Evolutionary conservation across 768 basidiomycete species (phyloP), one percentile per base, ranked within the genome.

Genomic region (Trametes gibbosa): DNA sequence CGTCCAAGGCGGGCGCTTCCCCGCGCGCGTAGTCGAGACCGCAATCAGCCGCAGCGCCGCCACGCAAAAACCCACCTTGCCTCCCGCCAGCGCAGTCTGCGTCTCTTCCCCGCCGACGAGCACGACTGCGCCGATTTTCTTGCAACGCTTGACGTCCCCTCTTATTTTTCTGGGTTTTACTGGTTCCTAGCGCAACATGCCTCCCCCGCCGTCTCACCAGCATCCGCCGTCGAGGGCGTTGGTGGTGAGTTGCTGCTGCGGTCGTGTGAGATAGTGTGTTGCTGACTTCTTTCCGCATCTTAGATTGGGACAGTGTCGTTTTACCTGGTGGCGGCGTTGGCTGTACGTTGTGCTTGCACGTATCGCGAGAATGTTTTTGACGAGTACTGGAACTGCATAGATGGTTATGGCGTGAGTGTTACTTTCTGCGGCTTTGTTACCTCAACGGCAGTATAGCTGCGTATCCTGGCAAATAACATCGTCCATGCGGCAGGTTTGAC

Each of bases 261-360:
- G 34, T 29, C 17, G 48, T 60, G 41, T 43, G 14, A 21, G 14
- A 24, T 12, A 2, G 55, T n/a, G 27, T 25, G 21, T 51, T 21
- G 29, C 37, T 53, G 12, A 29, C 24, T 17, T 10, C 29, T 32
- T 7, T 27, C 23, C 5, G 19, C 19, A 13, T 19, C n/a, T 24
- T 66, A 92, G 91, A 81, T 74, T 37, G 87, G 82, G 45, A 90
- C 91, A 8, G 90, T 95, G 8, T 69, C 80, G 13, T 95, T 95
- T 74, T 95, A 95, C 70, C 83, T 95, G 56, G 82, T 93, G n/a
- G 92, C 92, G 54, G 92, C 92, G 23, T 74, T 95, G 58, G 81
- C 89, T 69, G 92, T 94, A 74, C 66, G 92, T 85, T 14, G 40
- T 41, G 19, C 46, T 24, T 16, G n/a, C 23, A 45, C 50, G 19